A percentile compares a stretch with the other conserved stretches of the same genome.
These are phyloP conservation scores for Penicillium corylophilum DNA, from an alignment of 2,329 filamentous ascomycete genomes.

Conservation along the genomic window DNA sequence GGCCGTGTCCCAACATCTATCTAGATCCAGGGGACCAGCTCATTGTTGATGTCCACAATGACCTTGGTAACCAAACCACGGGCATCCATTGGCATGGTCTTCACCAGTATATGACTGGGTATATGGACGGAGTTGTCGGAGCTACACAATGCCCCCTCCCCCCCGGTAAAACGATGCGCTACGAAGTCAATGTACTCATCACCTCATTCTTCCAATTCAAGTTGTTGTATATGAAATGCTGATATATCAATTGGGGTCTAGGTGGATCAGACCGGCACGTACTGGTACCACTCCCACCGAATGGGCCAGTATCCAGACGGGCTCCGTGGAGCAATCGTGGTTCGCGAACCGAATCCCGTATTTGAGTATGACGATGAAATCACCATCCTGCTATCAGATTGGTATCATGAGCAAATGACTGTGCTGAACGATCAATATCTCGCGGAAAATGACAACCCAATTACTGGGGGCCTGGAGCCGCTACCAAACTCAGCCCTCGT, in stretches of 20 bases:
- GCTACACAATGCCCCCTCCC: slow-evolving; percentile 69
- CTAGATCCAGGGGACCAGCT: slow-evolving; percentile 37
- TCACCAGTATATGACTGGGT: slow-evolving; percentile 63
- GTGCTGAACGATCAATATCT: slow-evolving; percentile 48
- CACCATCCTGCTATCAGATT: slow-evolving; percentile 66
- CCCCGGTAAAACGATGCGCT: too few relatives aligned
- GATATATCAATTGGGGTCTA: too few relatives aligned
- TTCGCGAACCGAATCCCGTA: slow-evolving; percentile 63
- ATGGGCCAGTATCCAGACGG: slow-evolving; percentile 70
- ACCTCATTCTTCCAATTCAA: slow-evolving; percentile 57
- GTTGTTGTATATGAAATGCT: not conserved
- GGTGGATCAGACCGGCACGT: slow-evolving; percentile 67
- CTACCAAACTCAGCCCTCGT: slow-evolving; percentile 68
- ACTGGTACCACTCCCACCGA: slow-evolving; percentile 75
- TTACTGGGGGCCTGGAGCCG: slow-evolving; percentile 58
- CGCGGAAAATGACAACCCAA: slow-evolving; percentile 43
- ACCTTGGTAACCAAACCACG: slow-evolving; percentile 39
- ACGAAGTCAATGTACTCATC: too few relatives aligned
- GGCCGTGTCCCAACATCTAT: slow-evolving; percentile 65
- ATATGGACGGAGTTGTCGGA: slow-evolving; percentile 69
- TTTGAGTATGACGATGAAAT: slow-evolving; percentile 65
- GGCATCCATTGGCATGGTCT: slow-evolving; percentile 65
- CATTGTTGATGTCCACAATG: slow-evolving; percentile 42
- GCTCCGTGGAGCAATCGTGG: slow-evolving; percentile 61
- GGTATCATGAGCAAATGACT: slow-evolving; percentile 65